A percentile compares a stretch with the other conserved stretches of the same genome.
phyloP scores from a whole-genome alignment of 108 stramenopile genomes.

The Cyclotella sp. region DNA sequence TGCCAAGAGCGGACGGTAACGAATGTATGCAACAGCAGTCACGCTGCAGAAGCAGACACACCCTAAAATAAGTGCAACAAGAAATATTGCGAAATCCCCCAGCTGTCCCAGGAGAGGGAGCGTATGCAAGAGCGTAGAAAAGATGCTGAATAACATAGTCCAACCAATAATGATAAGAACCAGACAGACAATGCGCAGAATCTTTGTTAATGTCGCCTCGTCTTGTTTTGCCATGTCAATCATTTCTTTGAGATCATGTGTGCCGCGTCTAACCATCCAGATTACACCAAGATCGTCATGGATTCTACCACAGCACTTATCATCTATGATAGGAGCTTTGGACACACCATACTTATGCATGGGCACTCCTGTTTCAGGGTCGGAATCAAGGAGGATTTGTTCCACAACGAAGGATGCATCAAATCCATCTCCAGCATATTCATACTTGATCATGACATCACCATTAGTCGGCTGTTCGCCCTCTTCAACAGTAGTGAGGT shows the following conservation, averaged over 20 bases:
- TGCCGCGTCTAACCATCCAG: conserved; percentile 62
- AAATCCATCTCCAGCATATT: conserved; percentile 56
- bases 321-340: conserved; percentile 44
- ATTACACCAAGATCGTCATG: conserved; percentile 57
- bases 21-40: conserved; percentile 59
- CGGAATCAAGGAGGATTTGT: conserved; percentile 45
- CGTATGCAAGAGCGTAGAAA: conserved; percentile 44
- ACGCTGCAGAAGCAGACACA: conserved; percentile 52
- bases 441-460: conserved; percentile 58
- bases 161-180: conserved; percentile 50
- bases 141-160: conserved; percentile 57
- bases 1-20: conserved; percentile 53
- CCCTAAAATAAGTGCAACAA: conserved; percentile 51
- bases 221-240: conserved; percentile 59
- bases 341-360: conserved; percentile 52
- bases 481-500: conserved; percentile 56
- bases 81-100: conserved; percentile 53
- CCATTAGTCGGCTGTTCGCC: conserved; percentile 57
- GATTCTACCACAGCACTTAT: conserved; percentile 53
- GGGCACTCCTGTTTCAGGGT: conserved; percentile 44
- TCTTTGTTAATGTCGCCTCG: conserved; percentile 49
- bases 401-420: conserved; percentile 62
- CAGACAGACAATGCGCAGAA: conserved; percentile 48
- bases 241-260: conserved; percentile 54
- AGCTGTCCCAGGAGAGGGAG: conserved; percentile 48